Evolutionary conservation across 768 basidiomycete species (phyloP).

Genomic region (Mrakia gelida): DNA sequence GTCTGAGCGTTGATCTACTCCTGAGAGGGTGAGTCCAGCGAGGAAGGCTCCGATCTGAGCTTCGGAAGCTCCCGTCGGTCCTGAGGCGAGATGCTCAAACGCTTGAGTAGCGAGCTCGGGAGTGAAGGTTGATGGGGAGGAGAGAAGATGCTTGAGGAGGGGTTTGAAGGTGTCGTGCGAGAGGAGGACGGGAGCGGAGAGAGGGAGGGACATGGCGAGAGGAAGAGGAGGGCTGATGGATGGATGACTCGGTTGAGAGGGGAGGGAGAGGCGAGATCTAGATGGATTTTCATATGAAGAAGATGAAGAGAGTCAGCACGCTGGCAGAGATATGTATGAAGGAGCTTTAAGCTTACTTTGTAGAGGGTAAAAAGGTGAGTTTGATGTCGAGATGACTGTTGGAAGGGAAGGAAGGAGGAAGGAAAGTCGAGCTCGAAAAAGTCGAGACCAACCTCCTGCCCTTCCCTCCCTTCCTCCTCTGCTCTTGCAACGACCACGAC

Average conservation of each 20-base stretch:
- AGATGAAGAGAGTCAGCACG: neutral
- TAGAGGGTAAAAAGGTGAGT: neutral
- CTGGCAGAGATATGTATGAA: neutral
- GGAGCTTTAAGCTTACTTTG: neutral
- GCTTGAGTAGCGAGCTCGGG: conserved; percentile 64
- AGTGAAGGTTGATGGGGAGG: conserved; percentile 46
- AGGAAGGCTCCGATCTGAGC: conserved; percentile 84
- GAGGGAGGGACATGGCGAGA: neutral
- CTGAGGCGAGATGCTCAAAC: conserved; percentile 58
- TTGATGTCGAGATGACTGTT: neutral
- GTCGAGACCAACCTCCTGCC: neutral
- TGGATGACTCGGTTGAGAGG: neutral
- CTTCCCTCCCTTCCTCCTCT: neutral
- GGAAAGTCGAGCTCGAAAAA: neutral
- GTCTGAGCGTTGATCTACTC: conserved; percentile 69
- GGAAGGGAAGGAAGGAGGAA: neutral
- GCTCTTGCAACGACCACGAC: neutral
- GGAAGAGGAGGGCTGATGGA: neutral
- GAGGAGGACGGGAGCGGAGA: conserved; percentile 14
- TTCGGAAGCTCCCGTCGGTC: conserved; percentile 38
- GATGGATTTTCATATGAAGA: neutral
- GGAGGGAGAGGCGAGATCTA: neutral
- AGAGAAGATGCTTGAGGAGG: conserved; percentile 64
- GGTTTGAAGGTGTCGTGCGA: conserved; percentile 77
- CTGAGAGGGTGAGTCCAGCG: conserved; percentile 73